Percentiles rank a stretch among this genome's conserved stretches.
Conservation (phyloP, 768 basidiomycete species). For the Holtermanniella nyarrowii region DNA sequence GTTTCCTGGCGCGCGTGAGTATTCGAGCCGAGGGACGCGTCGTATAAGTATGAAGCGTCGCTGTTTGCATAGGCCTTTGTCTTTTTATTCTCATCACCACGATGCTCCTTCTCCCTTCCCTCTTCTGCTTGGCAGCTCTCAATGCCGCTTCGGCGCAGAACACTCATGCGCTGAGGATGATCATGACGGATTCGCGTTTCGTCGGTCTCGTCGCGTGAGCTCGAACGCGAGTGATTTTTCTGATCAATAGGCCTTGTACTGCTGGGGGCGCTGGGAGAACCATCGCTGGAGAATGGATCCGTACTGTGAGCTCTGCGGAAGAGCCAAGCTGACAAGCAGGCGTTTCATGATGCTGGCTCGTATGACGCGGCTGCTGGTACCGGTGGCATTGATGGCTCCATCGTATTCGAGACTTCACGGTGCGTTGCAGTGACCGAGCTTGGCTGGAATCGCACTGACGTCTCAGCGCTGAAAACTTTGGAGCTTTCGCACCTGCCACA, state of each 20-base stretch:
- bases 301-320: neutral
- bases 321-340: neutral
- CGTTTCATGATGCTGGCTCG: conserved; percentile 8
- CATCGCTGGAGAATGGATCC: conserved; percentile 5
- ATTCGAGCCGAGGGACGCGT: too few relatives aligned
- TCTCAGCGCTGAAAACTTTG: conserved; percentile 1
- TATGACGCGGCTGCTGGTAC: conserved; percentile 4
- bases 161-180: neutral
- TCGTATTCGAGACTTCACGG: conserved; percentile 3
- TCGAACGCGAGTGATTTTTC: neutral
- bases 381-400: conserved; percentile 6
- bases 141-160: neutral
- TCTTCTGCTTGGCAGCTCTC: neutral
- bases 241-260: conserved; percentile 1
- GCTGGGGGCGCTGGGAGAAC: conserved; percentile 2
- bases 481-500: neutral
- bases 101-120: neutral
- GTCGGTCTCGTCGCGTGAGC: conserved; percentile 1
- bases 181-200: conserved; percentile 7
- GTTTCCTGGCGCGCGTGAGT: too few relatives aligned
- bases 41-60: too few relatives aligned
- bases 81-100: too few relatives aligned
- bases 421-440: too few relatives aligned
- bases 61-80: too few relatives aligned
- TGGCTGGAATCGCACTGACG: neutral